These are phyloP conservation scores for Sarocladiaceae sp. DNA, from an alignment of 2,329 filamentous ascomycete genomes.

Conservation along the genomic window DNA sequence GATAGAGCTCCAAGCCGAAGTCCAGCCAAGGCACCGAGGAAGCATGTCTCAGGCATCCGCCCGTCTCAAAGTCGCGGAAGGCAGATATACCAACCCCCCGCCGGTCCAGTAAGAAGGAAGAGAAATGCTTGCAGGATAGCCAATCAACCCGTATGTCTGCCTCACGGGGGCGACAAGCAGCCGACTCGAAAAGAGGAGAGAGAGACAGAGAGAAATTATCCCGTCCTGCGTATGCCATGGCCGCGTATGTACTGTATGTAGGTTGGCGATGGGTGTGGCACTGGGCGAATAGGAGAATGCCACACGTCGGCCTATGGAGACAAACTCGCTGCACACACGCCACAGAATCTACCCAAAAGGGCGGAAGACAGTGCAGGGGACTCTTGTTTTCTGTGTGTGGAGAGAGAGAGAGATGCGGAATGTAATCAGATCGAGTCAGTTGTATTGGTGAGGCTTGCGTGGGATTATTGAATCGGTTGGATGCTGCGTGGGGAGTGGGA, in stretches of 20 bases:
- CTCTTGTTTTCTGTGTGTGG: too few species aligned
- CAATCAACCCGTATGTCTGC: constrained; percentile 1
- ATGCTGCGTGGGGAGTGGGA: not conserved
- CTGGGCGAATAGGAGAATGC: constrained; percentile 2
- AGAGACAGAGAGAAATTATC: too few species aligned
- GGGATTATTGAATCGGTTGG: not conserved
- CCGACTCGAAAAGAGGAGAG: not conserved
- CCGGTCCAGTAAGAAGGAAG: not conserved
- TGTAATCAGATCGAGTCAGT: too few species aligned
- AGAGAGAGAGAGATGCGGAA: too few species aligned
- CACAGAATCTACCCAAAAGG: too few species aligned
- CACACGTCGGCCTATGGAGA: constrained; percentile 4
- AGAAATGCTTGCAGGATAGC: constrained; percentile 1
- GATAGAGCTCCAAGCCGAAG: too few species aligned
- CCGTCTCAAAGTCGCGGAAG: too few species aligned
- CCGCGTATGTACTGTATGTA: not conserved
- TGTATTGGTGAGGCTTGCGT: constrained; percentile 2
- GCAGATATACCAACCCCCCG: not conserved
- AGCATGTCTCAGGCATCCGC: too few species aligned
- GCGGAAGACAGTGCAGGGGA: too few species aligned
- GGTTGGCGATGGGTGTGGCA: not conserved
- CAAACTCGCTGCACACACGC: too few species aligned
- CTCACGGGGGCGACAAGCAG: constrained; percentile 1
- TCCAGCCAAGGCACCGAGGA: too few species aligned
- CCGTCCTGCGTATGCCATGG: too few species aligned